These are phyloP conservation scores for Torrubiella hemipterigena DNA, from an alignment of 2,329 filamentous ascomycete genomes.

Conservation along the genomic window DNA sequence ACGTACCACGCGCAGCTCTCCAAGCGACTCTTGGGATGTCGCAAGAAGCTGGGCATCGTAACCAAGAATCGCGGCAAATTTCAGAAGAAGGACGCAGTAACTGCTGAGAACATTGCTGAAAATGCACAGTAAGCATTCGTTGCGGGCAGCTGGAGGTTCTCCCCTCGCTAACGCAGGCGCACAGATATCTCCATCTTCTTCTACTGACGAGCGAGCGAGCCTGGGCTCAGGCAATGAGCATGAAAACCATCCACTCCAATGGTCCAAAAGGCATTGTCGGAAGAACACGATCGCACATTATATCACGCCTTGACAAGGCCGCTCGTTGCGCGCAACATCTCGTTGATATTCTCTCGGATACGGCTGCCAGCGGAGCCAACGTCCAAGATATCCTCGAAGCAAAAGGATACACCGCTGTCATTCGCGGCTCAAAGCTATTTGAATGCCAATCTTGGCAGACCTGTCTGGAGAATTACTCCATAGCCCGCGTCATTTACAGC, in stretches of 20 bases:
- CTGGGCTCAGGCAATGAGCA: slow-evolving; percentile 92
- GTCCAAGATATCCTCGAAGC: slow-evolving; percentile 71
- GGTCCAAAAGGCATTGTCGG: slow-evolving; percentile 72
- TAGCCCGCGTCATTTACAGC: slow-evolving; percentile 71
- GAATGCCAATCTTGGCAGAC: slow-evolving; percentile 80
- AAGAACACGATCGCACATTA: slow-evolving; percentile 73
- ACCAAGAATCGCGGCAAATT: slow-evolving; percentile 85
- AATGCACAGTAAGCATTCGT: slow-evolving; percentile 62
- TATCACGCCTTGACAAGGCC: slow-evolving; percentile 77
- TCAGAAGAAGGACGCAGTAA: slow-evolving; percentile 55
- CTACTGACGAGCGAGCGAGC: slow-evolving; percentile 81
- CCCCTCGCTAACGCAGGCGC: too few relatives aligned
- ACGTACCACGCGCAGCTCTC: slow-evolving; percentile 72
- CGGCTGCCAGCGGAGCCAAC: slow-evolving; percentile 50
- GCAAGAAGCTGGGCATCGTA: slow-evolving; percentile 73
- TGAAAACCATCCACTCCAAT: slow-evolving; percentile 72
- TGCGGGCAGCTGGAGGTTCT: too few relatives aligned
- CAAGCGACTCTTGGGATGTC: slow-evolving; percentile 68
- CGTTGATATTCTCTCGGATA: slow-evolving; percentile 52
- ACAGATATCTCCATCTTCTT: slow-evolving; percentile 64
- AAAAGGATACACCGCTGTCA: slow-evolving; percentile 65
- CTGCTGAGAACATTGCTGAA: slow-evolving; percentile 59
- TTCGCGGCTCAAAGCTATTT: slow-evolving; percentile 68
- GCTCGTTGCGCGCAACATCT: slow-evolving; percentile 57
- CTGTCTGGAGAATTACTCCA: slow-evolving; percentile 65